Conservation (phyloP, 768 basidiomycete genomes). For the Pisolithus microcarpus region DNA sequence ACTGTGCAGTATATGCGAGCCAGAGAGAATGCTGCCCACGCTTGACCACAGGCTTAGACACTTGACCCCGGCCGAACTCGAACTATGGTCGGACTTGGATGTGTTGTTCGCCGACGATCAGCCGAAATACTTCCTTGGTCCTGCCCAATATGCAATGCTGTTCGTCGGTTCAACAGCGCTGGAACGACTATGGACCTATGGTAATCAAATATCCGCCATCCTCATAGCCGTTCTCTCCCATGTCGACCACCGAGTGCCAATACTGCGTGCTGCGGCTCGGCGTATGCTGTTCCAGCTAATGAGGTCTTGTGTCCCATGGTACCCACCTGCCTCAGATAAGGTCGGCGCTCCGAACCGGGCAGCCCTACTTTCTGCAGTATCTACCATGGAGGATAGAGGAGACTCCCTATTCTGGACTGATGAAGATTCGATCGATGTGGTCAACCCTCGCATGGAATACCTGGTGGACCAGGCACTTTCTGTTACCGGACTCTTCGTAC, state of each 20-base stretch:
- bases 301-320: constrained; percentile 74
- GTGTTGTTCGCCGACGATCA: constrained; percentile 62
- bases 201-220: constrained; percentile 61
- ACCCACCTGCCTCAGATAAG: constrained; percentile 64
- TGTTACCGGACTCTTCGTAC: constrained; percentile 62
- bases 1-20: constrained; percentile 78
- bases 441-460: constrained; percentile 59
- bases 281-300: constrained; percentile 81
- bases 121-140: constrained; percentile 63
- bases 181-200: constrained; percentile 70
- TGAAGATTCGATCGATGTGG: constrained; percentile 49
- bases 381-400: constrained; percentile 51
- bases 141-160: constrained; percentile 84
- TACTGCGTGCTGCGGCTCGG: constrained; percentile 64
- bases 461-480: constrained; percentile 60
- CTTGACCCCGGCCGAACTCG: constrained; percentile 60
- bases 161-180: constrained; percentile 74
- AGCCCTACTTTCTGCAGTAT: constrained; percentile 44
- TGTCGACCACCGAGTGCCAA: constrained; percentile 66
- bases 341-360: constrained; percentile 39
- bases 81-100: constrained; percentile 75
- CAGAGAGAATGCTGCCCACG: constrained; percentile 73
- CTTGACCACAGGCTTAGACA: constrained; percentile 61
- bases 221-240: constrained; percentile 79
- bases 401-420: constrained; percentile 64